These are phyloP conservation scores for Coniochaeta sp. DNA, from an alignment of 2,329 filamentous ascomycete genomes.

Conservation along the genomic window DNA sequence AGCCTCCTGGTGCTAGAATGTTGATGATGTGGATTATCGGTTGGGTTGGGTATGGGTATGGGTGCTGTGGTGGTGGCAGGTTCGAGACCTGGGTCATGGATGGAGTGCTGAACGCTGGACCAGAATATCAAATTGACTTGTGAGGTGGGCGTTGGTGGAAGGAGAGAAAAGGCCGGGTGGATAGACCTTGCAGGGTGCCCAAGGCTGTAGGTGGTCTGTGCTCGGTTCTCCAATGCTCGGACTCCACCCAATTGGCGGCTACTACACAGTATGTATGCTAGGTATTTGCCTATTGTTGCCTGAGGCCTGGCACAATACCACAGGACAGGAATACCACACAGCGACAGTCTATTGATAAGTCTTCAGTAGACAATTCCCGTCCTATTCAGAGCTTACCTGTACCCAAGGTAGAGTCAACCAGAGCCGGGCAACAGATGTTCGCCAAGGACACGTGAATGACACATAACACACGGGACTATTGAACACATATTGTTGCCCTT, in stretches of 20 bases:
- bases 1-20: constrained; percentile 27
- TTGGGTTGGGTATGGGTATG: background rate
- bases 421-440: background rate
- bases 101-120: background rate
- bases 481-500: too few species aligned
- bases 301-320: too few species aligned
- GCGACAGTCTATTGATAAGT: too few species aligned
- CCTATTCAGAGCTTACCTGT: too few species aligned
- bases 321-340: too few species aligned
- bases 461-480: too few species aligned
- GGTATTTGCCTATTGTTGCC: background rate
- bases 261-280: background rate
- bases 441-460: background rate
- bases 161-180: background rate
- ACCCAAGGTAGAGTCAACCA: too few species aligned
- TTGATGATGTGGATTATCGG: constrained; percentile 4
- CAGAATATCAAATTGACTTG: constrained; percentile 11
- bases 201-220: background rate
- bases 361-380: too few species aligned
- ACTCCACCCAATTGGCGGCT: background rate
- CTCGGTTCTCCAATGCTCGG: background rate
- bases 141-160: background rate
- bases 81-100: constrained; percentile 1
- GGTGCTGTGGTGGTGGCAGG: constrained; percentile 5
- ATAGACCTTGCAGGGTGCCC: background rate